Evolutionary conservation across 192 early-diverging fungal species (phyloP).

Genomic region (Gryganskiella cystojenkinii): DNA sequence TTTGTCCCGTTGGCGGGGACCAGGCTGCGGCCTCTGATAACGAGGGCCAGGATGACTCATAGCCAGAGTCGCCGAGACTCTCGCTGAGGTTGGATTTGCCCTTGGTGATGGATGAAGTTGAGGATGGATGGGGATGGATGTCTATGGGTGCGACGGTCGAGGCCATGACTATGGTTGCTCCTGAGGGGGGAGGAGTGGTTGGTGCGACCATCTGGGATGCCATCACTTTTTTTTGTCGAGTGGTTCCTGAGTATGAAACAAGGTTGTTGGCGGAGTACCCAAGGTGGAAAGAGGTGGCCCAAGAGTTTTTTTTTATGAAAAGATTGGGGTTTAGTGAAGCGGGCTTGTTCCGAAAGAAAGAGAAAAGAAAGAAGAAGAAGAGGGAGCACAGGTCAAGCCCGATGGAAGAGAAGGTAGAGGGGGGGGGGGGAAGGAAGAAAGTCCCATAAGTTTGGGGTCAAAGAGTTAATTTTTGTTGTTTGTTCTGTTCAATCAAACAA

Average conservation of each 20-base stretch:
- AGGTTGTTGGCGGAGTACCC: not conserved
- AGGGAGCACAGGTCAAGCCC: not conserved
- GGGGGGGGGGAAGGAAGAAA: not conserved
- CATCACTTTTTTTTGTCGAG: too few relatives aligned
- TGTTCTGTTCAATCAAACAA: too few relatives aligned
- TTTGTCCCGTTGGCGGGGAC: slow-evolving; percentile 21
- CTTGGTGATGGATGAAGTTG: not conserved
- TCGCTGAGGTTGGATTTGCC: slow-evolving; percentile 4
- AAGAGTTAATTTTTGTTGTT: too few relatives aligned
- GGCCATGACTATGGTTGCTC: not conserved
- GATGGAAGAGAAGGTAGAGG: not conserved
- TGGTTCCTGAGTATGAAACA: not conserved
- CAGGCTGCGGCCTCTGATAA: slow-evolving; percentile 46
- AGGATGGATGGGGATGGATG: slow-evolving; percentile 20
- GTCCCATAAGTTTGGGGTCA: not conserved
- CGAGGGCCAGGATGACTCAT: slow-evolving; percentile 53
- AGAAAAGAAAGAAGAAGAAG: not conserved
- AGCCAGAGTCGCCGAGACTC: slow-evolving; percentile 46
- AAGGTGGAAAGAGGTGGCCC: not conserved
- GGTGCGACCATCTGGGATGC: slow-evolving; percentile 35
- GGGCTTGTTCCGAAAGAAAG: too few relatives aligned
- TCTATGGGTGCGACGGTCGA: slow-evolving; percentile 26
- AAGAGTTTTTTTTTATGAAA: not conserved
- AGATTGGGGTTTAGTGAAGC: too few relatives aligned
- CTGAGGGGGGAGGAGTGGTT: not conserved